Conservation (phyloP, 73 alveolate genomes). For the Halteria grandinella region DNA sequence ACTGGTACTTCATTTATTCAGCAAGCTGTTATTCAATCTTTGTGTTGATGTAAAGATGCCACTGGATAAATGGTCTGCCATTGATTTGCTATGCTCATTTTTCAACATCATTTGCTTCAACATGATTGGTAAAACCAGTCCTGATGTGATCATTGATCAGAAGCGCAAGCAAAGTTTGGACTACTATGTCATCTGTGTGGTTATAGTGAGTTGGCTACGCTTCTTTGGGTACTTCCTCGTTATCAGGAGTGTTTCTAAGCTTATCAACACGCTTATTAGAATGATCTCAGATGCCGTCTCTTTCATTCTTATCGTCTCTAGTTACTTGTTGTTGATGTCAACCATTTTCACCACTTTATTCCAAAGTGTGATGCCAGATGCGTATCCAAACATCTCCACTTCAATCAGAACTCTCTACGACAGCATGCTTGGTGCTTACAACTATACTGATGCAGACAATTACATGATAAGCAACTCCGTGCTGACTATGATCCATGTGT, state of each 20-base stretch:
- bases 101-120: conserved; percentile 53
- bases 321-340: conserved; percentile 28
- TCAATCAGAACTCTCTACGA: conserved; percentile 53
- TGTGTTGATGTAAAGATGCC: conserved; percentile 54
- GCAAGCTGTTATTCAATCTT: conserved; percentile 26
- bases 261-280: conserved; percentile 49
- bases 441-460: not conserved
- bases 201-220: conserved; percentile 48
- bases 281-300: conserved; percentile 46
- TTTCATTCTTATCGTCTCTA: conserved; percentile 44
- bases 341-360: conserved; percentile 50
- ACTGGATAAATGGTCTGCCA: conserved; percentile 55
- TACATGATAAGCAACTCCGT: conserved; percentile 7
- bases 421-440: conserved; percentile 49
- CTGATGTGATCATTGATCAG: conserved; percentile 35
- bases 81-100: conserved; percentile 40
- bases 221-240: conserved; percentile 45
- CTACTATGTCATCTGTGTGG: conserved; percentile 59
- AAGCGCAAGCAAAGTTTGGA: conserved; percentile 20
- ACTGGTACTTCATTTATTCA: conserved; percentile 28
- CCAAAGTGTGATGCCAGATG: conserved; percentile 19
- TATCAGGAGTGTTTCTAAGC: conserved; percentile 46
- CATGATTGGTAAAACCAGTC: conserved; percentile 37
- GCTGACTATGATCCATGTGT: conserved; percentile 35
- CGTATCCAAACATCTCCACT: conserved; percentile 20